A percentile compares a stretch with the other conserved stretches of the same genome.
These are phyloP conservation scores for Annulohypoxylon maeteangense DNA, from an alignment of 495 filamentous ascomycete species.

Conservation along the genomic window DNA sequence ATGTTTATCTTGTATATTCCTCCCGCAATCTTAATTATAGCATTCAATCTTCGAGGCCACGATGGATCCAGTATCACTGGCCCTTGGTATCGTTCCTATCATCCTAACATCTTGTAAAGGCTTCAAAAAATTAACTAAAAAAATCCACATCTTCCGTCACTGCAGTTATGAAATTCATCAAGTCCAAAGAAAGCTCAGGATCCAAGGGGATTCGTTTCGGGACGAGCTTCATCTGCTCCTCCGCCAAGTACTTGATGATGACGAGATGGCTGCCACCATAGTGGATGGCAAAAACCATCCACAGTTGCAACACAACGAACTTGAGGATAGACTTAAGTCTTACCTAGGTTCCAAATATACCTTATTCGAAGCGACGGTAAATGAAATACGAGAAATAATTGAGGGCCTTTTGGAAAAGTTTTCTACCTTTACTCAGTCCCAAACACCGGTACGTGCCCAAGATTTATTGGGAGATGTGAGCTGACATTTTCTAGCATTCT, in stretches of 20 bases:
- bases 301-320: slow-evolving; percentile 12
- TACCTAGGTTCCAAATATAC: slow-evolving; percentile 11
- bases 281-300: slow-evolving; percentile 13
- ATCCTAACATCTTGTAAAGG: slow-evolving; percentile 5
- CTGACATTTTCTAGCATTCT: background rate
- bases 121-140: slow-evolving; percentile 11
- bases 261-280: slow-evolving; percentile 15
- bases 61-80: slow-evolving; percentile 28
- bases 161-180: slow-evolving; percentile 20
- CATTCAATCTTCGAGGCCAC: background rate
- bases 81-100: slow-evolving; percentile 25
- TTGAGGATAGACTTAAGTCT: slow-evolving; percentile 4
- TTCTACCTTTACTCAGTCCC: background rate
- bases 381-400: background rate
- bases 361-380: background rate
- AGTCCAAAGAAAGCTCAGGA: slow-evolving; percentile 17
- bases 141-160: slow-evolving; percentile 27
- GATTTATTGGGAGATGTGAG: background rate
- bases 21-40: too few relatives aligned
- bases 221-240: slow-evolving; percentile 32
- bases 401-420: background rate
- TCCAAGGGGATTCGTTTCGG: slow-evolving; percentile 33
- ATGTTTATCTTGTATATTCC: too few relatives aligned
- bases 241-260: slow-evolving; percentile 22
- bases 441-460: background rate